phyloP scores from a whole-genome alignment of 2,329 filamentous ascomycete genomes.

The Furcasterigmium furcatum region DNA sequence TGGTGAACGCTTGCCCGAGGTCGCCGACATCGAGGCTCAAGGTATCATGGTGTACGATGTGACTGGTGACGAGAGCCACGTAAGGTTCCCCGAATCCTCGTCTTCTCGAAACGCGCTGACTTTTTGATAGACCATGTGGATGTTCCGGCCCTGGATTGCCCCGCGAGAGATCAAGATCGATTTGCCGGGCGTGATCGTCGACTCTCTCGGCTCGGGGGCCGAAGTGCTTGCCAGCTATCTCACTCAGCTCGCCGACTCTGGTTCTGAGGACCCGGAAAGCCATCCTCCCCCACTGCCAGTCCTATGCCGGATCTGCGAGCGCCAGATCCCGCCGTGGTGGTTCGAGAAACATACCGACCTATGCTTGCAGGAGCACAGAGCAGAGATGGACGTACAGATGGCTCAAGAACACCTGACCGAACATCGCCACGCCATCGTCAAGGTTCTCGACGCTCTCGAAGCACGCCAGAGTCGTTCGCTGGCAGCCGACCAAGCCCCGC shows the following conservation, averaged over 20 bases:
- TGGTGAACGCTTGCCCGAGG: constrained; percentile 17
- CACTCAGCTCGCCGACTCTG: constrained; percentile 81
- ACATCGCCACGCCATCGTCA: constrained; percentile 92
- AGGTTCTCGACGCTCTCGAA: constrained; percentile 88
- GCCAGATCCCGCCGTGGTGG: constrained; percentile 98
- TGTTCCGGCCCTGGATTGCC: constrained; percentile 87
- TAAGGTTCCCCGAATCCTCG: constrained; percentile 45
- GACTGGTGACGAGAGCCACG: constrained; percentile 82
- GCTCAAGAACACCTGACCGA: constrained; percentile 89
- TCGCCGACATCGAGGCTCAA: constrained; percentile 67
- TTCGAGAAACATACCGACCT: constrained; percentile 98
- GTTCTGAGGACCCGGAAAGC: constrained; percentile 69
- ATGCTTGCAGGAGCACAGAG: constrained; percentile 91
- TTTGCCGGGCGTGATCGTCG: constrained; percentile 82
- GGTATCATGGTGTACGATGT: constrained; percentile 98
- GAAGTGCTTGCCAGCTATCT: constrained; percentile 94
- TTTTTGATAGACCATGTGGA: constrained; percentile 86
- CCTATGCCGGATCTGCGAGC: constrained; percentile 94
- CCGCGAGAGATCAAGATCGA: constrained; percentile 95
- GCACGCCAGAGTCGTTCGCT: constrained; percentile 65
- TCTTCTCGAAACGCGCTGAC: constrained; percentile 5
- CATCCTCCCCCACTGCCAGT: constrained; percentile 81
- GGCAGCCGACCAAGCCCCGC: constrained; percentile 47
- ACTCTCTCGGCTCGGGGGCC: constrained; percentile 89
- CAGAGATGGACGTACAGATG: constrained; percentile 97